These are phyloP conservation scores for Backusella morwellensis DNA, from an alignment of 192 early-diverging fungal genomes.

Conservation along the genomic window DNA sequence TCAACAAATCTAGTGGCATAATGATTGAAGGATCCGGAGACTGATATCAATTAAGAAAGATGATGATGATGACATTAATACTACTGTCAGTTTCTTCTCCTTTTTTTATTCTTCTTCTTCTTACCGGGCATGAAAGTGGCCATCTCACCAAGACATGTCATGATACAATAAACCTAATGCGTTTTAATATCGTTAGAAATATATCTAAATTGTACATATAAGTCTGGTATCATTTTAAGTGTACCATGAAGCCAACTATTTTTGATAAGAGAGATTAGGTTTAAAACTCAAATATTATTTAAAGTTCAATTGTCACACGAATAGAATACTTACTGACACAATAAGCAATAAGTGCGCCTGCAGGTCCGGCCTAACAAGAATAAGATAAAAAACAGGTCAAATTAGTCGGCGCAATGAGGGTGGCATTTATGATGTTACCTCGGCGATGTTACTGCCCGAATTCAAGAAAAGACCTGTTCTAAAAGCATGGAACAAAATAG, in stretches of 20 bases:
- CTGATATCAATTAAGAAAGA: background rate
- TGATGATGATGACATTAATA: background rate
- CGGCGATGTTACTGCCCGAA: constrained; percentile 59
- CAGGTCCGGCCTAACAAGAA: constrained; percentile 56
- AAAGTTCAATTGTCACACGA: background rate
- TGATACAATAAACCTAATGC: constrained; percentile 60
- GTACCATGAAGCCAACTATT: constrained; percentile 32
- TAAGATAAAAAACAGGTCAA: background rate
- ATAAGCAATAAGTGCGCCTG: constrained; percentile 69
- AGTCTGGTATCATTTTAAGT: background rate
- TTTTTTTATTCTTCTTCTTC: background rate
- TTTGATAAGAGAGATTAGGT: background rate
- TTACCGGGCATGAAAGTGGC: constrained; percentile 68
- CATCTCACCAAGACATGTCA: constrained; percentile 86
- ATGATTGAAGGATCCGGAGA: constrained; percentile 74
- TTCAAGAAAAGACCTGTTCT: constrained; percentile 75
- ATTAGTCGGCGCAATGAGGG: no score
- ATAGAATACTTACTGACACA: constrained; percentile 22
- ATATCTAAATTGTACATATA: background rate
- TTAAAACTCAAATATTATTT: background rate
- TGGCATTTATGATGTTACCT: background rate
- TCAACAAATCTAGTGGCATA: constrained; percentile 75
- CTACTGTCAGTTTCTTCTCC: background rate
- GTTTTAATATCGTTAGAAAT: background rate
- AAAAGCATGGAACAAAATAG: background rate